Conservation (phyloP, 352 stramenopile genomes). For the Globisporangium cystogenes region DNA sequence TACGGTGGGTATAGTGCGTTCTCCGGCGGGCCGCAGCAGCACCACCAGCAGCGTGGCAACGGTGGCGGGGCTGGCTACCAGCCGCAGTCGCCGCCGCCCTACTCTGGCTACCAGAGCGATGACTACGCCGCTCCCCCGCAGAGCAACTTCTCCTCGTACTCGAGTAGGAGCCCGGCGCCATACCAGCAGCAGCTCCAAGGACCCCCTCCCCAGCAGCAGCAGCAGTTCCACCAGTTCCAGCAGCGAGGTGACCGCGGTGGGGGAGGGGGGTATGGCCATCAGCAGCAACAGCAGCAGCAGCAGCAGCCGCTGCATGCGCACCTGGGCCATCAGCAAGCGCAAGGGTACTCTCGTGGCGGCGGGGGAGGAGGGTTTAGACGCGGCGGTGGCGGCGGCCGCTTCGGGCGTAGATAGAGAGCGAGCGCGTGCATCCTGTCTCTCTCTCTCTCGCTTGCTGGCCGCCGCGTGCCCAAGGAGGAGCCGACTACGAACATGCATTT, state of each 20-base stretch:
- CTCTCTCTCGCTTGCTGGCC: background rate
- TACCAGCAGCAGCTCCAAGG: slow-evolving; percentile 13
- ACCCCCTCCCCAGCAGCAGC: slow-evolving; percentile 6
- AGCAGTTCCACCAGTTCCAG: slow-evolving; percentile 9
- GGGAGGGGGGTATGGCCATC: slow-evolving; percentile 8
- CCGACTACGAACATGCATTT: background rate
- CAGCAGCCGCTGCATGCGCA: slow-evolving; percentile 3
- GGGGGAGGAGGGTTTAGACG: slow-evolving; percentile 14
- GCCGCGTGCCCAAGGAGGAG: background rate
- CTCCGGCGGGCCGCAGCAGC: slow-evolving; percentile 5
- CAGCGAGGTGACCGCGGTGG: slow-evolving; percentile 14
- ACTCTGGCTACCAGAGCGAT: slow-evolving; percentile 6
- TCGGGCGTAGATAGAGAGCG: slow-evolving; percentile 17
- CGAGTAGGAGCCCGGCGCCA: slow-evolving; percentile 12
- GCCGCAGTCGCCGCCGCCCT: slow-evolving; percentile 6
- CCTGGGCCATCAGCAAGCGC: slow-evolving; percentile 8
- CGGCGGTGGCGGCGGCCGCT: slow-evolving; percentile 21
- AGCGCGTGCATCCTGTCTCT: background rate
- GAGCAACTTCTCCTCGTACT: slow-evolving; percentile 9
- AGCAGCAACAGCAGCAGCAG: slow-evolving; percentile 6
- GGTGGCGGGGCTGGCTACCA: slow-evolving; percentile 3
- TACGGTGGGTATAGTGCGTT: slow-evolving; percentile 12
- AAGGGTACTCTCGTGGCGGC: slow-evolving; percentile 19
- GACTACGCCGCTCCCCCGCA: slow-evolving; percentile 8
- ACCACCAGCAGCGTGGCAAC: slow-evolving; percentile 5